phyloP scores from a whole-genome alignment of 2,329 filamentous ascomycete genomes.

The Karstenula rhodostoma region DNA sequence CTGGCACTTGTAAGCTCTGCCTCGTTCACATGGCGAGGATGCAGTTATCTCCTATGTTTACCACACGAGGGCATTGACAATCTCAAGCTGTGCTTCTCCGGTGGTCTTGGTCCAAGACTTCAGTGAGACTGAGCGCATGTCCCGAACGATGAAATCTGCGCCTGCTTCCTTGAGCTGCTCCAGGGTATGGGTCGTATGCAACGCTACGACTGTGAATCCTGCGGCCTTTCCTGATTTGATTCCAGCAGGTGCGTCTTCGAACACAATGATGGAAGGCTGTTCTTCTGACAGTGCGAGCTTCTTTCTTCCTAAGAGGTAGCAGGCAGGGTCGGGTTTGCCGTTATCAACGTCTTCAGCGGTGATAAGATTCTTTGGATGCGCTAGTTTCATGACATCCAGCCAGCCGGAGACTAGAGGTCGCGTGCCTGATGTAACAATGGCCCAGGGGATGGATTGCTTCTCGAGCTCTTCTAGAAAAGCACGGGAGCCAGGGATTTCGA shows the following conservation, averaged over 20 bases:
- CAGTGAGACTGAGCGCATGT: conserved; percentile 77
- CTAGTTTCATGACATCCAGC: conserved; percentile 59
- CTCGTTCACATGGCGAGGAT: conserved; percentile 3
- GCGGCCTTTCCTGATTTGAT: conserved; percentile 84
- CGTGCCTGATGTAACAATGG: conserved; percentile 71
- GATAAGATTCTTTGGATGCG: conserved; percentile 57
- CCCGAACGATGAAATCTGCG: conserved; percentile 87
- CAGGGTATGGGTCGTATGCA: conserved; percentile 82
- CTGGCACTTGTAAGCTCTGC: conserved; percentile 12
- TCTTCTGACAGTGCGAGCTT: conserved; percentile 54
- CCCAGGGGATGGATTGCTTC: conserved; percentile 73
- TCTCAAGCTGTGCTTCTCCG: conserved; percentile 72
- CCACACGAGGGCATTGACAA: conserved; percentile 65
- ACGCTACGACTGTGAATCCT: conserved; percentile 83
- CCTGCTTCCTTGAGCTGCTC: conserved; percentile 75
- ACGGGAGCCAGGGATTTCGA: conserved; percentile 86
- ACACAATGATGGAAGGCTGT: conserved; percentile 68
- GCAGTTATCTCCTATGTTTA: conserved; percentile 17
- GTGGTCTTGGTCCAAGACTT: conserved; percentile 61
- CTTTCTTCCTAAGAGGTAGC: conserved; percentile 55
- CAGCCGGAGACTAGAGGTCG: conserved; percentile 58
- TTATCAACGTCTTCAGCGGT: conserved; percentile 58
- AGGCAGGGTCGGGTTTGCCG: conserved; percentile 61
- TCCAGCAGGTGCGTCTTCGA: conserved; percentile 90
- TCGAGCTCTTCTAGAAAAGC: conserved; percentile 73